These are phyloP conservation scores for Microbotryum lychnidis-dioicae DNA, from an alignment of 1,284 basidiomycete species.

Conservation along the genomic window DNA sequence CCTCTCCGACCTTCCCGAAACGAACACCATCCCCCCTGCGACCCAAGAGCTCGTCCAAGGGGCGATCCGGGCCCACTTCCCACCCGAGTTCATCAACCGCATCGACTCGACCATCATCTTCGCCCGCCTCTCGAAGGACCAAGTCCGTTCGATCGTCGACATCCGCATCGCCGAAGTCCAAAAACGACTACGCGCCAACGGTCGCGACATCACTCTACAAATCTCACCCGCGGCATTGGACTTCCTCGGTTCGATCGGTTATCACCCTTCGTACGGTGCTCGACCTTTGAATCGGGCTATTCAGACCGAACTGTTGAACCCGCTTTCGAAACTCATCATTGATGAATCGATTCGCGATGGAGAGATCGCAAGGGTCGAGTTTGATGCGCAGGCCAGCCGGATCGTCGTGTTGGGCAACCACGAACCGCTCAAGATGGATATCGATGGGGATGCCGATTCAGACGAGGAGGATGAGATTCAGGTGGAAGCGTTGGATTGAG, in stretches of 20 bases:
- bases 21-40: conserved; percentile 38
- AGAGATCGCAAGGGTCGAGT: conserved; percentile 65
- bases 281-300: conserved; percentile 86
- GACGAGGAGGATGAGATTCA: conserved; percentile 64
- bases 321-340: conserved; percentile 77
- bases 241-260: conserved; percentile 76
- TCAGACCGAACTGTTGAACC: conserved; percentile 87
- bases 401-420: conserved; percentile 81
- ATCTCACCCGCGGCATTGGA: conserved; percentile 69
- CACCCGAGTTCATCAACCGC: conserved; percentile 52
- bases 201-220: conserved; percentile 67
- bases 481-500: conserved; percentile 22
- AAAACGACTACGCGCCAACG: conserved; percentile 61
- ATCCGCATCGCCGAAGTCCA: conserved; percentile 53
- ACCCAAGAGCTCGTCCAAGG: conserved; percentile 44
- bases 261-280: conserved; percentile 67
- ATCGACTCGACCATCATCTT: conserved; percentile 49
- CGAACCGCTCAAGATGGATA: conserved; percentile 56
- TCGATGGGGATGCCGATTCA: conserved; percentile 47
- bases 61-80: conserved; percentile 47
- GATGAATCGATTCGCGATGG: conserved; percentile 64
- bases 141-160: conserved; percentile 49
- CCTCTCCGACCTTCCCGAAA: conserved; percentile 48
- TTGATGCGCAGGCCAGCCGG: conserved; percentile 76
- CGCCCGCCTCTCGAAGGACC: conserved; percentile 45